Evolutionary conservation across 1,284 basidiomycete species (phyloP), one percentile per base, ranked within the genome.

Genomic region (Coniferiporia weirii): DNA sequence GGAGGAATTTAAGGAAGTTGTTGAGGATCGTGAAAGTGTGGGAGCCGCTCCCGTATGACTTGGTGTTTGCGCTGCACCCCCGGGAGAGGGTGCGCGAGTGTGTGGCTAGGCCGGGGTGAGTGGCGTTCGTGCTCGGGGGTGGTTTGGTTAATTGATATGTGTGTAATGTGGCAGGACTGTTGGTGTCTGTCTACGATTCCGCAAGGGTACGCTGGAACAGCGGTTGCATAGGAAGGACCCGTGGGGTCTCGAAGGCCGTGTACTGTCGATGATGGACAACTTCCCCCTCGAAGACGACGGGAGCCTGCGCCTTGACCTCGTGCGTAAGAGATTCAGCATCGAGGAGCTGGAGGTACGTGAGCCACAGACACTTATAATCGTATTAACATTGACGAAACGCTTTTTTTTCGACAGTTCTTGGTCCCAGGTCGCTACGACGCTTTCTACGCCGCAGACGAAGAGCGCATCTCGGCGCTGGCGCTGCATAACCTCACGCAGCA

Each of bases 271-370:
- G 5, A 20, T 36, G 6, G 51, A 43, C 4, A 53, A 48, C n/a
- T 45, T 61, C 44, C 59, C 55, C 1, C 46, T 61, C 20, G 59
- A 61, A 15, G n/a, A 38, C 9, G 55, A 61, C 44, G 55, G 55
- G 32, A 47, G 59, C 34, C 40, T 61, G 5, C 36, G 54, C 15
- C 50, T 61, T 20, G 49, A 54, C 54, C 43, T 15, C 8, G 46
- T 61, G n/a, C 43, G 54, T n/a, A 40, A 52, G 44, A 52, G 10
- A 35, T 61, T 56, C 45, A 38, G 45, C 36, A 54, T 61, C 22
- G 59, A 61, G 20, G 59, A 61, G 44, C 10, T 61, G n/a, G 59
- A 57, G 51, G 59, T 61, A n/a, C 5, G 51, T 49, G 17, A 8
- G 12, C 38, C 38, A 40, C 15, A 13, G 35, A 34, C 19, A 17